Conservation (phyloP, 2,329 filamentous ascomycete species). For the Pseudopyrenochaeta lycopersici region DNA sequence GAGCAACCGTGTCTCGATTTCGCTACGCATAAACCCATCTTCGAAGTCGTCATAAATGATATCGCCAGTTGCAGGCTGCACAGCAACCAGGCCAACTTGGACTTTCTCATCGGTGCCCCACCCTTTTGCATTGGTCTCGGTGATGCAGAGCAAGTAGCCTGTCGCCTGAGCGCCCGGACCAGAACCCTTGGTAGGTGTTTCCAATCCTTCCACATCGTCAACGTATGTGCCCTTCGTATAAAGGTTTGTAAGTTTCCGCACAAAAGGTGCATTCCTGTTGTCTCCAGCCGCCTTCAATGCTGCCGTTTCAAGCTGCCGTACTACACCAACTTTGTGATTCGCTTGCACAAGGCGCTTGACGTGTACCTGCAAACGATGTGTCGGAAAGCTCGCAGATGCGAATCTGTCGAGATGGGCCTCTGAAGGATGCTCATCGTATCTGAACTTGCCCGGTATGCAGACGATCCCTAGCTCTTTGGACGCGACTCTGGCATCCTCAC, state of each 20-base stretch:
- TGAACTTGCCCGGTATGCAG: conserved; percentile 93
- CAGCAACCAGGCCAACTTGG: conserved; percentile 88
- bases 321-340: conserved; percentile 95
- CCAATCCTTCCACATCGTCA: conserved; percentile 86
- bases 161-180: conserved; percentile 67
- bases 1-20: conserved; percentile 92
- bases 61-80: conserved; percentile 94
- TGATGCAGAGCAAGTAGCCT: conserved; percentile 93
- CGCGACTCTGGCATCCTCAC: conserved; percentile 88
- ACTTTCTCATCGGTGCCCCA: conserved; percentile 92
- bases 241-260: conserved; percentile 90
- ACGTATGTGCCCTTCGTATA: conserved; percentile 99
- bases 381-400: conserved; percentile 93
- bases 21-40: conserved; percentile 95
- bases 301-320: conserved; percentile 92
- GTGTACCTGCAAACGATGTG: conserved; percentile 89
- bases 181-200: conserved; percentile 56
- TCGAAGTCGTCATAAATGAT: conserved; percentile 96
- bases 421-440: conserved; percentile 85
- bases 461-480: conserved; percentile 93
- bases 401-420: conserved; percentile 93
- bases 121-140: conserved; percentile 81
- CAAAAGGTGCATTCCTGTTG: conserved; percentile 91
- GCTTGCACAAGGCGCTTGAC: conserved; percentile 91
- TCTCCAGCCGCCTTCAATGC: conserved; percentile 94